phyloP scores from a whole-genome alignment of 371 early-diverging fungal species.

The Choanephora cucurbitarum region DNA sequence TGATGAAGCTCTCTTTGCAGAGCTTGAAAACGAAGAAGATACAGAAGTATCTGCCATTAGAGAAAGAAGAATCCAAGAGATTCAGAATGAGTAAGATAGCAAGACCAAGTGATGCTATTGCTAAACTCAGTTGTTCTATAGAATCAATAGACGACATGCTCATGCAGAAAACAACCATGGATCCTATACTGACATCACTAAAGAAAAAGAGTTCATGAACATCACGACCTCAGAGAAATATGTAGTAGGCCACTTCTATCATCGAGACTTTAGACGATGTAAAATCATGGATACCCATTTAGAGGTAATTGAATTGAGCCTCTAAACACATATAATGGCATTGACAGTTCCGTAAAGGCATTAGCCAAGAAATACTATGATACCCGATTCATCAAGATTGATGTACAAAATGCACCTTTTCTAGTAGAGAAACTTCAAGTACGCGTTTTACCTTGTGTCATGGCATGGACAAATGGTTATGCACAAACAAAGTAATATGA shows the following conservation, averaged over 20 bases:
- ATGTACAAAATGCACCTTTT: conserved; percentile 90
- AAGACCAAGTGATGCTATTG: too few relatives aligned
- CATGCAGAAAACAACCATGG: conserved; percentile 76
- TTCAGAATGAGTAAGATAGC: conserved; percentile 57
- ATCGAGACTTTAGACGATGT: conserved; percentile 91
- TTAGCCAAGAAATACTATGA: conserved; percentile 80
- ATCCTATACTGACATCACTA: conserved; percentile 72
- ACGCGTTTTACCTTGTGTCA: conserved; percentile 89
- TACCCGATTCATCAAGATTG: conserved; percentile 86
- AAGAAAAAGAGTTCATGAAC: conserved; percentile 88
- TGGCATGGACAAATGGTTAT: conserved; percentile 68
- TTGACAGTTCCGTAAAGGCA: too few relatives aligned
- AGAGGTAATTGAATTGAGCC: too few relatives aligned
- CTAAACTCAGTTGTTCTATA: conserved; percentile 25
- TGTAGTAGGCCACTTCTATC: conserved; percentile 88
- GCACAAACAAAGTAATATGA: conserved; percentile 37
- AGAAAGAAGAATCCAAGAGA: conserved; percentile 65
- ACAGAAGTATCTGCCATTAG: conserved; percentile 49
- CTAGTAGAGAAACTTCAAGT: conserved; percentile 88
- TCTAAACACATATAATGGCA: too few relatives aligned
- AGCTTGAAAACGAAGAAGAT: conserved; percentile 69
- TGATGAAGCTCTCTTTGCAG: conserved; percentile 67
- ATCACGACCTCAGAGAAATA: conserved; percentile 77
- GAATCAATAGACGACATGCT: conserved; percentile 61
- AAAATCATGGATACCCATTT: conserved; percentile 92